Conservation (phyloP, 2,329 filamentous ascomycete genomes). For the Lanzia echinophila region DNA sequence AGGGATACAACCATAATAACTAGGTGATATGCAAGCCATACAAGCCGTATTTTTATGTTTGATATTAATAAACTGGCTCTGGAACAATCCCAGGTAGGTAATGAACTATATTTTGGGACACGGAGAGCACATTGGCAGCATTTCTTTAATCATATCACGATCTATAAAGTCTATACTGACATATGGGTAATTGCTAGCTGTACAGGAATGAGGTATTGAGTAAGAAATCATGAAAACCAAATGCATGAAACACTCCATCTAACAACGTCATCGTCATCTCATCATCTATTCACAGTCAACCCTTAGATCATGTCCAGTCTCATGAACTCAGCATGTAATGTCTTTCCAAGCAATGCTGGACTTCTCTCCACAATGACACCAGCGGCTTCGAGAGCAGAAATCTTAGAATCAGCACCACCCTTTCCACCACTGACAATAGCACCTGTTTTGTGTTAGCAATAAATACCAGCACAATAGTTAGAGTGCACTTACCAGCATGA, state of each 20-base stretch:
- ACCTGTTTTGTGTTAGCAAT: slow-evolving; percentile 33
- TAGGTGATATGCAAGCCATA: too few species aligned
- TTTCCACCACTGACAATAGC: slow-evolving; percentile 97
- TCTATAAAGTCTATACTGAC: slow-evolving; percentile 12
- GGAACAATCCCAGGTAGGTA: too few species aligned
- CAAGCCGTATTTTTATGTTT: too few species aligned
- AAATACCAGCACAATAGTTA: background rate
- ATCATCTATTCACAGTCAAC: slow-evolving; percentile 23
- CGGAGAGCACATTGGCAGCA: too few species aligned
- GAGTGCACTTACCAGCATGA: slow-evolving; percentile 64
- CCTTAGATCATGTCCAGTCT: slow-evolving; percentile 84
- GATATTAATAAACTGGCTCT: too few species aligned
- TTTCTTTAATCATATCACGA: slow-evolving; percentile 8
- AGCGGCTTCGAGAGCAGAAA: slow-evolving; percentile 83
- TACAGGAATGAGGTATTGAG: slow-evolving; percentile 31
- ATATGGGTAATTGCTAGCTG: slow-evolving; percentile 28
- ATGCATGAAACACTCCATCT: slow-evolving; percentile 27
- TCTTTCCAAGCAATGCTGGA: slow-evolving; percentile 86
- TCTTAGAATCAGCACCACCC: slow-evolving; percentile 98
- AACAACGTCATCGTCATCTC: slow-evolving; percentile 13
- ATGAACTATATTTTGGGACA: too few species aligned
- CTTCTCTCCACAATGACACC: slow-evolving; percentile 96
- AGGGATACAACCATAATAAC: too few species aligned
- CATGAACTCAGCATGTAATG: slow-evolving; percentile 91
- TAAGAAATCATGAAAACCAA: slow-evolving; percentile 22